Evolutionary conservation across 1,284 basidiomycete species (phyloP).

Genomic region (Microbotryum silenes-acaulis): DNA sequence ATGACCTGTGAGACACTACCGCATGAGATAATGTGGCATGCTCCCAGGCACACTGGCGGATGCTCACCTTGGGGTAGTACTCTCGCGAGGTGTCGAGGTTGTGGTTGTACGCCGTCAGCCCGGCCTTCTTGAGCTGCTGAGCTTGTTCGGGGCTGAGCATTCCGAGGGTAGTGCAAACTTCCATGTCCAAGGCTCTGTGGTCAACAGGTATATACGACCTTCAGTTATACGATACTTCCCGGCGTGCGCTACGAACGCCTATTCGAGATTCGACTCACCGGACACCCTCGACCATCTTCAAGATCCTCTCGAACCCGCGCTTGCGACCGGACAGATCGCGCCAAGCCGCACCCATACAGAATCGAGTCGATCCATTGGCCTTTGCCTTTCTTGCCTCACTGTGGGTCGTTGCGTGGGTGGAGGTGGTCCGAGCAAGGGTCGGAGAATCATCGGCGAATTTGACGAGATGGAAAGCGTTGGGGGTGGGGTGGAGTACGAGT

Average conservation of each 20-base stretch:
- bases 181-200: constrained; percentile 42
- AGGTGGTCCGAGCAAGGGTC: neutral
- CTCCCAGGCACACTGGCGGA: neutral
- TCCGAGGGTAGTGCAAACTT: constrained; percentile 93
- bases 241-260: constrained; percentile 60
- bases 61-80: constrained; percentile 76
- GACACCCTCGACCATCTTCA: constrained; percentile 73
- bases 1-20: constrained; percentile 59
- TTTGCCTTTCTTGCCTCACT: constrained; percentile 72
- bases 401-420: neutral
- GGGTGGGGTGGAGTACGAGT: too few species aligned
- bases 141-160: constrained; percentile 95
- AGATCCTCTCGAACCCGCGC: constrained; percentile 85
- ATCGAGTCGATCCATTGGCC: constrained; percentile 89
- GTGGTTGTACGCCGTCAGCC: constrained; percentile 96
- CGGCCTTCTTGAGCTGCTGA: constrained; percentile 84
- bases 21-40: neutral
- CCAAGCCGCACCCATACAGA: constrained; percentile 99
- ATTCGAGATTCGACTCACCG: constrained; percentile 49
- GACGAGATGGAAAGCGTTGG: too few species aligned
- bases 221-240: neutral
- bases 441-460: too few species aligned
- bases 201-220: neutral
- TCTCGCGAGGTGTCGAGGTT: constrained; percentile 97
- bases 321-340: constrained; percentile 88